Evolutionary conservation across 1,139 yeast species (phyloP), one percentile per base, ranked within the genome.

Genomic region (Yamadazyma buinensis): DNA sequence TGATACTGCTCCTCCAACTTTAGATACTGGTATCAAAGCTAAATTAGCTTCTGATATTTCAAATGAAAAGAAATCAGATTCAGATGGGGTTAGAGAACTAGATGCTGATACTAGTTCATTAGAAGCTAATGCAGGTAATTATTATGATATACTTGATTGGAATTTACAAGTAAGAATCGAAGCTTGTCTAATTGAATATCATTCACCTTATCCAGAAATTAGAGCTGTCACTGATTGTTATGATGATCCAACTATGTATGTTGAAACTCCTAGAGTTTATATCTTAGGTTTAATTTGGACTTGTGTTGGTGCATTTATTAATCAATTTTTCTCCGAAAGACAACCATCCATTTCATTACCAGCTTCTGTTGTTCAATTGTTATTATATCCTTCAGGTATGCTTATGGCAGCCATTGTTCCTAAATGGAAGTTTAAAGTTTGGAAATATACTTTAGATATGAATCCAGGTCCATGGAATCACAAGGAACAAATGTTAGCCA

Each of bases 161-260:
- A 52, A 53, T 15, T 52, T 67, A 29, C 57, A 57, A 42, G 49
- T 52, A 6, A 61, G 56, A 38, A 43, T 67, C 15, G 63, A 64
- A 35, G 80, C 80, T 2, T 67, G 66, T 19, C 49, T 78, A 32
- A 56, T 73, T 30, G 61, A 70, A 34, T 77, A 59, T 48, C 72
- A 69, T 51, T 77, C 83, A 1, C 81, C 83, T 1, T 80, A 80
- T 50, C 75, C 80, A 3, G 84, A 79, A 52, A 83, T 80, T 7
- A 64, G 86, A 42, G 66, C 84, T 8, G 73, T 76, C 21, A 63
- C 78, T 20, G 71, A 68, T 33, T 75, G 79, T 13, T 55, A 54
- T 29, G 82, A 77, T 48, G 80, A 77, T 44, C 69, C 71, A 2
- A 48, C 46, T 2, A 53, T 64, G 22, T 72, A 75, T 5, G 63